Conservation (phyloP, 441 rosid genomes). For the Syzygium syzygioides region DNA sequence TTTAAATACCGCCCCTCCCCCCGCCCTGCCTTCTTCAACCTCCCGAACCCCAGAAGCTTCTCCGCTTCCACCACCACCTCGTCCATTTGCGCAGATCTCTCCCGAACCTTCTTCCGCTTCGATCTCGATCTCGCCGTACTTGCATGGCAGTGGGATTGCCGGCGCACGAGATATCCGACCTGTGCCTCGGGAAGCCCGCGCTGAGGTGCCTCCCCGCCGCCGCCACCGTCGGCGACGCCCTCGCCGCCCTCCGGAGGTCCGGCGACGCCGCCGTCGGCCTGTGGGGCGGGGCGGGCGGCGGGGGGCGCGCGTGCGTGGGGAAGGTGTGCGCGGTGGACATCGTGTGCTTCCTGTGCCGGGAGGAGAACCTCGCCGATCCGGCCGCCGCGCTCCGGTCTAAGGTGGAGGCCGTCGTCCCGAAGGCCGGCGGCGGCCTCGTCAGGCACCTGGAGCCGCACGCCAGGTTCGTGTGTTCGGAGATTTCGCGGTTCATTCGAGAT, state of each 20-base stretch:
- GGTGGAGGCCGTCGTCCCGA: conserved; percentile 30
- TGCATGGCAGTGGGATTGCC: conserved; percentile 66
- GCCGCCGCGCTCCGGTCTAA: conserved; percentile 38
- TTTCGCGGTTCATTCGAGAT: background rate
- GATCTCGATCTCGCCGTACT: background rate
- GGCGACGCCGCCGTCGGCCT: conserved; percentile 40
- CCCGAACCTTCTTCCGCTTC: background rate
- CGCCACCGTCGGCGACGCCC: conserved; percentile 53
- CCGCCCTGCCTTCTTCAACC: rapidly evolving
- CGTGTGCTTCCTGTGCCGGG: conserved; percentile 37
- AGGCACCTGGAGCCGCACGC: conserved; percentile 53
- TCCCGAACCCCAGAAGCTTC: background rate
- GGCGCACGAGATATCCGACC: conserved; percentile 45
- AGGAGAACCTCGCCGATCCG: conserved; percentile 42
- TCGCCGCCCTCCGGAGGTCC: conserved; percentile 34
- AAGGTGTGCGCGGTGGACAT: conserved; percentile 55
- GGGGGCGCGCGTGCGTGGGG: conserved; percentile 47
- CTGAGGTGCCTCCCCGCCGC: conserved; percentile 43
- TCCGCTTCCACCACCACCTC: background rate
- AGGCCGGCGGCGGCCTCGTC: conserved; percentile 29
- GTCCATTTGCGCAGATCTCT: background rate
- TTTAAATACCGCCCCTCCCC: background rate
- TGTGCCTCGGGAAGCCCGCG: conserved; percentile 73
- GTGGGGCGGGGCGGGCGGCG: conserved; percentile 25
- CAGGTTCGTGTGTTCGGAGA: conserved; percentile 24